phyloP scores from a whole-genome alignment of 2,329 filamentous ascomycete genomes.

The Sporothrix schenckii region DNA sequence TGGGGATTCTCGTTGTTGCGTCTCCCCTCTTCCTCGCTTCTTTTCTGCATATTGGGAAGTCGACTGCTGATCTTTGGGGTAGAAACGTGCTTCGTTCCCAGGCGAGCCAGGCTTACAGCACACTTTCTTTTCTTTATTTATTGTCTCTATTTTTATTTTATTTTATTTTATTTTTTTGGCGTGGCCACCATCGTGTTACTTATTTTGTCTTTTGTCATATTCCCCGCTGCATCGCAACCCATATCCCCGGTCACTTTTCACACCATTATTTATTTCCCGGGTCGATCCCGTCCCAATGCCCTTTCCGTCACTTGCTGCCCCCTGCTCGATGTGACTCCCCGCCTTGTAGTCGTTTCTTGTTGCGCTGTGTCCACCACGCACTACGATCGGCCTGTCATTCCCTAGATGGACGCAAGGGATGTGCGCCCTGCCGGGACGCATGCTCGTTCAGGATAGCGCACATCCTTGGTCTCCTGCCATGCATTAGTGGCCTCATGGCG shows the following conservation, averaged over 20 bases:
- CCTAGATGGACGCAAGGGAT: not conserved
- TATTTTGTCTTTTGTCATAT: too few relatives aligned
- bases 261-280: not conserved
- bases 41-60: conserved; percentile 15
- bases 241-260: not conserved
- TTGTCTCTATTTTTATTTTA: too few relatives aligned
- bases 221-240: not conserved
- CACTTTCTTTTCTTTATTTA: not conserved
- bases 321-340: not conserved
- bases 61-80: not conserved
- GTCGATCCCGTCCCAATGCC: not conserved
- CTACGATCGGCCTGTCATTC: too few relatives aligned
- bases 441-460: conserved; percentile 2
- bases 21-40: conserved; percentile 14
- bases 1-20: too few relatives aligned
- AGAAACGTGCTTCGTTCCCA: too few relatives aligned
- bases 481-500: not conserved
- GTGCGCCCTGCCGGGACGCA: conserved; percentile 4
- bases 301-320: not conserved
- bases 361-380: not conserved
- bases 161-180: too few relatives aligned
- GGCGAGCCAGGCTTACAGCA: not conserved
- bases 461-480: not conserved
- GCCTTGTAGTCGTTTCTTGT: too few relatives aligned
- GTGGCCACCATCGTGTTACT: too few relatives aligned